Conservation (phyloP, 2,329 filamentous ascomycete species). For the Pseudocercospora macadamiae region DNA sequence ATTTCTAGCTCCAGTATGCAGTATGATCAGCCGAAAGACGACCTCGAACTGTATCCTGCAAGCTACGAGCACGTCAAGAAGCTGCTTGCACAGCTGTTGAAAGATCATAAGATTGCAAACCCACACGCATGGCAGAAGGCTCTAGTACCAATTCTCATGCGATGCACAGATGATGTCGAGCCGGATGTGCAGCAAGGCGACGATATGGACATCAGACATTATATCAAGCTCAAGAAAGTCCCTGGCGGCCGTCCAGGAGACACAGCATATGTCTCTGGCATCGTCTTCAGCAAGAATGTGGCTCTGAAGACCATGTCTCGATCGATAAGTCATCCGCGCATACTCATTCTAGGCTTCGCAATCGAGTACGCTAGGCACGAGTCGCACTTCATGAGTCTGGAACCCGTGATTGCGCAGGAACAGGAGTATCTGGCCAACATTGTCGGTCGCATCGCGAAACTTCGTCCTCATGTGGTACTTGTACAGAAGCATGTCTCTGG, state of each 20-base stretch:
- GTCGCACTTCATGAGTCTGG: constrained; percentile 95
- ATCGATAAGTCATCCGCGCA: constrained; percentile 78
- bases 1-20: constrained; percentile 82
- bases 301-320: constrained; percentile 95
- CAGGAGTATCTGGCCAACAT: constrained; percentile 90
- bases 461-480: constrained; percentile 83
- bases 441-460: constrained; percentile 84
- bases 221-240: constrained; percentile 96
- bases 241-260: constrained; percentile 87
- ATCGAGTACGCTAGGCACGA: constrained; percentile 95
- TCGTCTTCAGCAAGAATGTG: constrained; percentile 96
- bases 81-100: constrained; percentile 79
- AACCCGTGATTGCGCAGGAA: constrained; percentile 95
- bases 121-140: constrained; percentile 84
- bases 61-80: constrained; percentile 87
- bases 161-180: constrained; percentile 91
- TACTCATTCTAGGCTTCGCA: constrained; percentile 90
- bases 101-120: constrained; percentile 74
- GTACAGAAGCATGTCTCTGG: constrained; percentile 92
- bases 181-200: constrained; percentile 89
- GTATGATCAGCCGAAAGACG: constrained; percentile 24
- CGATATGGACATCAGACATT: constrained; percentile 95
- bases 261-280: constrained; percentile 93
- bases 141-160: constrained; percentile 83
- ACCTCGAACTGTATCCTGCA: constrained; percentile 80